Percentiles rank a stretch among this genome's conserved stretches.
Evolutionary conservation across 208 protist species (phyloP).

Genomic region (Trypanosomatidae sp.): DNA sequence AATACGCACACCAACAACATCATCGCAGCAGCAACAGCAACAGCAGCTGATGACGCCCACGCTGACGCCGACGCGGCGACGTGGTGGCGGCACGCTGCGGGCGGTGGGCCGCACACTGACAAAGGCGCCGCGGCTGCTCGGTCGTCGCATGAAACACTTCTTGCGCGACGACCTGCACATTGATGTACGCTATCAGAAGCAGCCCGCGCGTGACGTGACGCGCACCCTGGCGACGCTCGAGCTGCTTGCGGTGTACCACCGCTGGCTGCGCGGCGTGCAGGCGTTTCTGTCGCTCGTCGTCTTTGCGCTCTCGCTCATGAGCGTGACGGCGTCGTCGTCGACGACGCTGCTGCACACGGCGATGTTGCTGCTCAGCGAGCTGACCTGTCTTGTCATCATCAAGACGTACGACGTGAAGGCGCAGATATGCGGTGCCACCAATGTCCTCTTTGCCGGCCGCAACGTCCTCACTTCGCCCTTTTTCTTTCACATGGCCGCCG

Average conservation of each 20-base stretch:
- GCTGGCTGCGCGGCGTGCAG: slow-evolving; percentile 58
- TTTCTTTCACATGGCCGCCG: slow-evolving; percentile 43
- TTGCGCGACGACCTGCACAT: slow-evolving; percentile 52
- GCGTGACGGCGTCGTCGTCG: slow-evolving; percentile 8
- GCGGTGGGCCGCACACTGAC: slow-evolving; percentile 21
- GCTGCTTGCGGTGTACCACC: slow-evolving; percentile 43
- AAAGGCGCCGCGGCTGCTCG: slow-evolving; percentile 36
- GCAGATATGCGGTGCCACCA: slow-evolving; percentile 36
- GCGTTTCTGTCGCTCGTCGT: slow-evolving; percentile 41
- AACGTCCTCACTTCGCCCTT: slow-evolving; percentile 63
- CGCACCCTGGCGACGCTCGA: slow-evolving; percentile 35
- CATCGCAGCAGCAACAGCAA: not conserved
- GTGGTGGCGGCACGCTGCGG: slow-evolving; percentile 5
- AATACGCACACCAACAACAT: not conserved
- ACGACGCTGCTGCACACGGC: slow-evolving; percentile 24
- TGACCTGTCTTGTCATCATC: slow-evolving; percentile 23
- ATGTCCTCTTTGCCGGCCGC: slow-evolving; percentile 32
- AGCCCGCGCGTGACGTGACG: slow-evolving; percentile 21
- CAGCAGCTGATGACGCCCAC: not conserved
- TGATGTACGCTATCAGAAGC: slow-evolving; percentile 28
- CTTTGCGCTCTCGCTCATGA: slow-evolving; percentile 35
- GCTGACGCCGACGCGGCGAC: slow-evolving; percentile 1
- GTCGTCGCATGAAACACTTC: slow-evolving; percentile 48
- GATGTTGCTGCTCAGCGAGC: slow-evolving; percentile 41
- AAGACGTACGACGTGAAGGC: slow-evolving; percentile 61